Base-by-base conservation (phyloP, 352 stramenopile species). In the Phytopythium helicoides region DNA sequence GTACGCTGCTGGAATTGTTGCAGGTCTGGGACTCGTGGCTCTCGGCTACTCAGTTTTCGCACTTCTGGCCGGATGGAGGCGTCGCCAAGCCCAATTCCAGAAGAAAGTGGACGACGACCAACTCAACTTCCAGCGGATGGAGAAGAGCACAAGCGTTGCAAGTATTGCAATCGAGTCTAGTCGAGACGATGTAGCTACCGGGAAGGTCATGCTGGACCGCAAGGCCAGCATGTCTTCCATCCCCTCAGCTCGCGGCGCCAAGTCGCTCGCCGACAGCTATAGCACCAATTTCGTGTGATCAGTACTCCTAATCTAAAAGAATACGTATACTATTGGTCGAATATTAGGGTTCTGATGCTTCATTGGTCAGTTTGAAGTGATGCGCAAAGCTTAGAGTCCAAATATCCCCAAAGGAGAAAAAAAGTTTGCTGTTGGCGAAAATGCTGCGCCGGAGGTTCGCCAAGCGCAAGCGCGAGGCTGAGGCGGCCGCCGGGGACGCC, bases 271-370 rank as follows among this genome's bases (percentile, higher is more conserved):
- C n/a, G 56, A 74, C 15, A 63, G 66, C 54, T 77, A 74, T 48
- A 74, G 54, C 40, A 71, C 57, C 42, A 77, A 71, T 51, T 76
- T 77, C 53, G 61, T 77, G 51, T 71, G 7, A 36, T 7, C 5
- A 5, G 9, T 5, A 33, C 28, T n/a, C 28, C 28, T 33, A 33
- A 46, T 0, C 25, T 14, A 34, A 6, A 47, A 31, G 12, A n/a
- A 16, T 18, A 12, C 23, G 15, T 47, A 26, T 22, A 34, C 5
- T 47, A 36, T 35, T 47, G 26, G 41, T 15, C 22, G 1, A 15
- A 34, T 22, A 22, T 15, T 35, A 47, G 22, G 5, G 11, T 26
- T 18, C 10, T 33, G 10, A 18, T n/a, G n/a, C n/a, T n/a, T n/a
- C n/a, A n/a, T 3, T 33, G 14, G 23, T 18, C n/a, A 16, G 11